Evolutionary conservation across 2,329 filamentous ascomycete species (phyloP).

Genomic region (Fusarium algeriense): DNA sequence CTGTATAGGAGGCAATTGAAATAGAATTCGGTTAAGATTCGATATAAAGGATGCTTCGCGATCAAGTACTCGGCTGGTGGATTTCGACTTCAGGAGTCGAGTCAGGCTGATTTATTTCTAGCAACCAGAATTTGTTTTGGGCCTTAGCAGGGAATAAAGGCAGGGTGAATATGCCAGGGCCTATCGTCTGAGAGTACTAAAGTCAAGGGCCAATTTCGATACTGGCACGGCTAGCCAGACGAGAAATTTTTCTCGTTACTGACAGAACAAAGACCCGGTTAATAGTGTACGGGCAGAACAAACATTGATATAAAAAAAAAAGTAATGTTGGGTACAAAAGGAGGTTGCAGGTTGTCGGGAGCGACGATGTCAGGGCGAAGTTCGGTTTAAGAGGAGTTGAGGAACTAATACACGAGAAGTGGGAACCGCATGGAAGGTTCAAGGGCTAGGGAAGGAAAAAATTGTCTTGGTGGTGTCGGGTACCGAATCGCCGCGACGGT

Average conservation of each 20-base stretch:
- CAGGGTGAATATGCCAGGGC: constrained; percentile 30
- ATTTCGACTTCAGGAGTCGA: constrained; percentile 27
- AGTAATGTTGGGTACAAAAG: constrained; percentile 10
- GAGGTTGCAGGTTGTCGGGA: constrained; percentile 33
- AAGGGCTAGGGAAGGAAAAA: constrained; percentile 44
- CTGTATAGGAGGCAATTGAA: constrained; percentile 11
- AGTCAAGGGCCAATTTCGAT: constrained; percentile 39
- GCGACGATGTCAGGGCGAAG: constrained; percentile 33
- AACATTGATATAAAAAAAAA: neutral
- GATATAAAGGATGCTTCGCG: constrained; percentile 14
- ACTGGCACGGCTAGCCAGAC: constrained; percentile 29
- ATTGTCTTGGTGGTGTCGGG: constrained; percentile 42
- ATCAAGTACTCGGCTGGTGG: constrained; percentile 16
- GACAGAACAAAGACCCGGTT: constrained; percentile 19
- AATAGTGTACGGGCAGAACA: constrained; percentile 7
- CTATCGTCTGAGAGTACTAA: constrained; percentile 34
- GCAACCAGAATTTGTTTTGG: constrained; percentile 34
- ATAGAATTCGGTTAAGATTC: constrained; percentile 2
- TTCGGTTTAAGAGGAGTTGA: constrained; percentile 41
- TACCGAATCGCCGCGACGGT: constrained; percentile 25
- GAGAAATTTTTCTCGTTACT: constrained; percentile 28
- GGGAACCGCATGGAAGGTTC: constrained; percentile 1
- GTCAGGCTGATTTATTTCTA: constrained; percentile 32
- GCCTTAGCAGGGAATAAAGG: constrained; percentile 36
- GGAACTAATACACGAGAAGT: constrained; percentile 30